A percentile compares a stretch with the other conserved stretches of the same genome.
phyloP scores from a whole-genome alignment of 2,329 filamentous ascomycete genomes.

The Stachybotrys chlorohalonatus region DNA sequence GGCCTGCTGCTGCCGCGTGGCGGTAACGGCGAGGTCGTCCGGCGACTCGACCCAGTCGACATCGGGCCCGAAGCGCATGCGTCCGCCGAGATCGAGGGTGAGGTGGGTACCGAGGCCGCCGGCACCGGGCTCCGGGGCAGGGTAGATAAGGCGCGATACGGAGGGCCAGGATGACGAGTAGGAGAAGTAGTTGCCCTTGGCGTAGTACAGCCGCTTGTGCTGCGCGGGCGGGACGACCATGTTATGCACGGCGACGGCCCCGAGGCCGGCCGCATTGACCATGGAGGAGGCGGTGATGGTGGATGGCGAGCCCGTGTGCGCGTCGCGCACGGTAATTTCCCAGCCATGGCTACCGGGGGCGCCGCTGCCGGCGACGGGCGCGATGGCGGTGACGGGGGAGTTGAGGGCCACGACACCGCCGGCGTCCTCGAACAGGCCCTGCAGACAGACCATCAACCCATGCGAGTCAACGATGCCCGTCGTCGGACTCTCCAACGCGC shows the following conservation, averaged over 20 bases:
- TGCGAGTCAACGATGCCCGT: constrained; percentile 92
- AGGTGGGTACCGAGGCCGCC: constrained; percentile 88
- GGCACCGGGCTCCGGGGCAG: constrained; percentile 70
- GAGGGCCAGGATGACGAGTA: constrained; percentile 58
- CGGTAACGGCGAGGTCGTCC: constrained; percentile 59
- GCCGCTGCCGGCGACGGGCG: constrained; percentile 29
- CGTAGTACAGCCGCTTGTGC: constrained; percentile 61
- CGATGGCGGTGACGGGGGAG: constrained; percentile 54
- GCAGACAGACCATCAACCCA: constrained; percentile 70
- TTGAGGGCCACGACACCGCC: constrained; percentile 68
- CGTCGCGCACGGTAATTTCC: constrained; percentile 49
- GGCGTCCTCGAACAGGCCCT: constrained; percentile 65
- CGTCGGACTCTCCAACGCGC: constrained; percentile 72
- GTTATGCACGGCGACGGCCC: constrained; percentile 69
- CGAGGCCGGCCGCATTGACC: constrained; percentile 79
- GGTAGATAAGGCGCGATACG: constrained; percentile 73
- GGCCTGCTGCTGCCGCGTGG: constrained; percentile 54
- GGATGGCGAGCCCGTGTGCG: constrained; percentile 33
- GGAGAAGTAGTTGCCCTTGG: constrained; percentile 93
- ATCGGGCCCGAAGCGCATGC: constrained; percentile 87
- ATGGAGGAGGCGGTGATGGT: constrained; percentile 66
- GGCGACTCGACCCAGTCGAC: constrained; percentile 82
- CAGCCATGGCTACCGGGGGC: constrained; percentile 52
- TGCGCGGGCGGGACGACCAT: constrained; percentile 57
- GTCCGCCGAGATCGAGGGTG: constrained; percentile 77